Conservation (phyloP, 306 rosid species). For the Castanospermum australe region DNA sequence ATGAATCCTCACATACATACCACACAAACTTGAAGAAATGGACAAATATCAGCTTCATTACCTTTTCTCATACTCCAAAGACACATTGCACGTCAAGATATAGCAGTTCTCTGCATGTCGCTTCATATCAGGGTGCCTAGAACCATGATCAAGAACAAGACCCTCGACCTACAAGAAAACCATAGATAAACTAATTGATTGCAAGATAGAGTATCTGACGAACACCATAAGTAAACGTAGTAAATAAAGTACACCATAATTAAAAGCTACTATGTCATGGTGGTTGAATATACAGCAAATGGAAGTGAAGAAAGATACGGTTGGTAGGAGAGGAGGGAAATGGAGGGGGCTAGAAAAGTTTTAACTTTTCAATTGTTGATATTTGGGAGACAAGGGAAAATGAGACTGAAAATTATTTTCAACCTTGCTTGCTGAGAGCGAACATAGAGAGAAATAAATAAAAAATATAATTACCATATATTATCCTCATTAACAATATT, state of each 20-base stretch:
- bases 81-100: constrained; percentile 85
- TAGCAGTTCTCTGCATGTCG: constrained; percentile 88
- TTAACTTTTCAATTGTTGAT: background rate
- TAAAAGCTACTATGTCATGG: background rate
- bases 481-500: background rate
- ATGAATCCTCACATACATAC: background rate
- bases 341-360: background rate
- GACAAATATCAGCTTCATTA: constrained; percentile 21
- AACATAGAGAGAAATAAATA: background rate
- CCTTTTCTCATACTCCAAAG: constrained; percentile 97
- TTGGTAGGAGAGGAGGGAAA: background rate
- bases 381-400: background rate
- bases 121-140: constrained; percentile 99
- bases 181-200: too few relatives aligned
- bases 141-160: constrained; percentile 98
- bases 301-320: background rate
- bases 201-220: too few relatives aligned
- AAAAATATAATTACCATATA: too few relatives aligned
- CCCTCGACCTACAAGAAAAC: too few relatives aligned
- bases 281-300: background rate
- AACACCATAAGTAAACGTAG: too few relatives aligned
- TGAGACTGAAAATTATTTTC: background rate
- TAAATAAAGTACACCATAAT: too few relatives aligned
- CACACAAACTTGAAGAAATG: background rate
- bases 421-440: background rate